phyloP scores from a whole-genome alignment of 192 early-diverging fungal genomes.

The Chytriomyces sp. region DNA sequence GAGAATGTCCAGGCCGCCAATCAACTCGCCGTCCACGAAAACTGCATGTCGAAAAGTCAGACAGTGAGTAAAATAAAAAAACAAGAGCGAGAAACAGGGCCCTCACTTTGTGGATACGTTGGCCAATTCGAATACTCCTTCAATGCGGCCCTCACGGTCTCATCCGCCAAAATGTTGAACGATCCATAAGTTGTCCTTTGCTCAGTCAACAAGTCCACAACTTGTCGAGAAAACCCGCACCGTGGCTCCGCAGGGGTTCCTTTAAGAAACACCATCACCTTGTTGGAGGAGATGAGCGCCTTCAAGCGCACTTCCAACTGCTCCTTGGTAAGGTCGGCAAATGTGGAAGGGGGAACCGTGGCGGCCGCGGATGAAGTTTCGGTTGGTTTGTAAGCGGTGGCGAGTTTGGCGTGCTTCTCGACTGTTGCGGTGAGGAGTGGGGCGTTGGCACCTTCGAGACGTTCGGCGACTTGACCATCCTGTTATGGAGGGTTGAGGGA shows the following conservation, averaged over 20 bases:
- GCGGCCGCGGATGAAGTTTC: slow-evolving; percentile 42
- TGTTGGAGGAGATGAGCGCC: slow-evolving; percentile 48
- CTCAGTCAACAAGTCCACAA: slow-evolving; percentile 78
- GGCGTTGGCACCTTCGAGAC: slow-evolving; percentile 80
- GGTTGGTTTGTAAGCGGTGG: slow-evolving; percentile 16
- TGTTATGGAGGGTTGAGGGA: slow-evolving; percentile 33
- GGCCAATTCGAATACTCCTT: slow-evolving; percentile 95
- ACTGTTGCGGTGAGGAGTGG: slow-evolving; percentile 71
- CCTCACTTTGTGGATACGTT: slow-evolving; percentile 81
- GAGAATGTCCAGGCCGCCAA: slow-evolving; percentile 65
- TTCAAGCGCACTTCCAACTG: slow-evolving; percentile 47
- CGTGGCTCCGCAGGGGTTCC: slow-evolving; percentile 89
- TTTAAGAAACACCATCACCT: slow-evolving; percentile 97
- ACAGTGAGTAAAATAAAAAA: slow-evolving; percentile 1
- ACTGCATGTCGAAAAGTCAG: slow-evolving; percentile 35
- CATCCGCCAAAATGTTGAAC: slow-evolving; percentile 93
- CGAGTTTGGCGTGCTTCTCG: slow-evolving; percentile 65
- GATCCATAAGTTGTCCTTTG: slow-evolving; percentile 72
- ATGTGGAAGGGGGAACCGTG: slow-evolving; percentile 3
- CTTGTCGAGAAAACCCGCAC: slow-evolving; percentile 89
- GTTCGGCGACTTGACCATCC: slow-evolving; percentile 71
- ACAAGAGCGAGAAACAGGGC: not conserved
- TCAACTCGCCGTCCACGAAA: slow-evolving; percentile 59
- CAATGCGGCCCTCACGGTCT: slow-evolving; percentile 78
- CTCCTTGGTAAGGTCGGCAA: slow-evolving; percentile 40